phyloP scores from a whole-genome alignment of 129 eudicot species.

The Calendula officinalis region DNA sequence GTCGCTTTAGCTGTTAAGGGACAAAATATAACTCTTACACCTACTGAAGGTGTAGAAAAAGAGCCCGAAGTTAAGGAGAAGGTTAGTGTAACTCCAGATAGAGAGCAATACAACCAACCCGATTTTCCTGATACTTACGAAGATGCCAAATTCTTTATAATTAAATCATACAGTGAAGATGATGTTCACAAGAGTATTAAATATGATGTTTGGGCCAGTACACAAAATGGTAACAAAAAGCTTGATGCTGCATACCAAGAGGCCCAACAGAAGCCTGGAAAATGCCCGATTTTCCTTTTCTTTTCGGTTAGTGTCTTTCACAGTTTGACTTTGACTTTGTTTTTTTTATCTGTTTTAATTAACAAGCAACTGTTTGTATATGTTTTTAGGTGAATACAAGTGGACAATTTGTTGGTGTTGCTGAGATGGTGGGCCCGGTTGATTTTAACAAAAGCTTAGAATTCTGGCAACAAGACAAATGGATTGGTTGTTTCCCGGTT shows the following conservation, averaged over 20 bases:
- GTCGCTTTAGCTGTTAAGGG: constrained; percentile 54
- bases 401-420: constrained; percentile 88
- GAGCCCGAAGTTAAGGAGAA: constrained; percentile 34
- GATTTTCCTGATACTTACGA: constrained; percentile 65
- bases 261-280: constrained; percentile 61
- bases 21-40: constrained; percentile 38
- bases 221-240: constrained; percentile 87
- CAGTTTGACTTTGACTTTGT: neutral
- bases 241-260: constrained; percentile 75
- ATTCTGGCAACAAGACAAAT: constrained; percentile 90
- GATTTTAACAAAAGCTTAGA: constrained; percentile 78
- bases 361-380: neutral
- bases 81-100: constrained; percentile 31
- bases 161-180: constrained; percentile 82
- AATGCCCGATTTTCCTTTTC: constrained; percentile 67
- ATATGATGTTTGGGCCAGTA: constrained; percentile 82
- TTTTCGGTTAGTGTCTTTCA: constrained; percentile 49
- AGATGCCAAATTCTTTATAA: constrained; percentile 67
- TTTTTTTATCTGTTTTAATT: neutral
- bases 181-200: constrained; percentile 88
- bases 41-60: constrained; percentile 31
- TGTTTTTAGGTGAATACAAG: constrained; percentile 65
- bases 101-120: constrained; percentile 57
- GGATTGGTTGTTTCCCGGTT: constrained; percentile 88
- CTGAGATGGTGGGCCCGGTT: constrained; percentile 82